A percentile compares a stretch with the other conserved stretches of the same genome.
Conservation (phyloP, 768 basidiomycete species). For the Hericium alpestre region DNA sequence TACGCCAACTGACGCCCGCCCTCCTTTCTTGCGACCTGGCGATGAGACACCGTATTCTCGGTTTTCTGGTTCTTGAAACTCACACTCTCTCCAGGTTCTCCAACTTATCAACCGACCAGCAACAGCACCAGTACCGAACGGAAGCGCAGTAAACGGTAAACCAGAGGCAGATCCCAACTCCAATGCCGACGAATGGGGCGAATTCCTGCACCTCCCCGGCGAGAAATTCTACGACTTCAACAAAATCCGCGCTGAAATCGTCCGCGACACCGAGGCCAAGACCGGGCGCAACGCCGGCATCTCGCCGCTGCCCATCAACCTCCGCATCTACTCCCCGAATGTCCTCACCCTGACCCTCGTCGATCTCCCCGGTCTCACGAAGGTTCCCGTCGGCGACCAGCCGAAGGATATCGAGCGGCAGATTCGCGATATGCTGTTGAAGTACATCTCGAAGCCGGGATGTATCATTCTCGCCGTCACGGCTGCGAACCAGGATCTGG, state of each 20-base stretch:
- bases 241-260: constrained; percentile 93
- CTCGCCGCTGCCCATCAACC: constrained; percentile 92
- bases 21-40: too few relatives aligned
- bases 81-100: constrained; percentile 46
- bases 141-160: constrained; percentile 28
- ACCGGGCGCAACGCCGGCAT: constrained; percentile 98
- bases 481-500: constrained; percentile 91
- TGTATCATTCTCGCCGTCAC: constrained; percentile 97
- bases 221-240: constrained; percentile 98
- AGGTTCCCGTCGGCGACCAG: constrained; percentile 93
- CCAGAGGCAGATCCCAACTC: constrained; percentile 55
- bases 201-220: constrained; percentile 91
- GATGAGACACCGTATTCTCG: background rate
- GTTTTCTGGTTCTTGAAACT: background rate
- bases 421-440: constrained; percentile 91
- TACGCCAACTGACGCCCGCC: too few relatives aligned
- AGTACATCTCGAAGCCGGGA: constrained; percentile 89
- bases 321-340: constrained; percentile 94
- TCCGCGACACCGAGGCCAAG: constrained; percentile 95
- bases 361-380: constrained; percentile 92
- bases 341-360: constrained; percentile 95
- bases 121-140: constrained; percentile 33
- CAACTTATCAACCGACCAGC: constrained; percentile 87
- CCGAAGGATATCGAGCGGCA: constrained; percentile 96
- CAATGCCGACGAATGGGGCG: constrained; percentile 96